Evolutionary conservation across 2,329 filamentous ascomycete species (phyloP).

Genomic region (Cladobotryum mycophilum): DNA sequence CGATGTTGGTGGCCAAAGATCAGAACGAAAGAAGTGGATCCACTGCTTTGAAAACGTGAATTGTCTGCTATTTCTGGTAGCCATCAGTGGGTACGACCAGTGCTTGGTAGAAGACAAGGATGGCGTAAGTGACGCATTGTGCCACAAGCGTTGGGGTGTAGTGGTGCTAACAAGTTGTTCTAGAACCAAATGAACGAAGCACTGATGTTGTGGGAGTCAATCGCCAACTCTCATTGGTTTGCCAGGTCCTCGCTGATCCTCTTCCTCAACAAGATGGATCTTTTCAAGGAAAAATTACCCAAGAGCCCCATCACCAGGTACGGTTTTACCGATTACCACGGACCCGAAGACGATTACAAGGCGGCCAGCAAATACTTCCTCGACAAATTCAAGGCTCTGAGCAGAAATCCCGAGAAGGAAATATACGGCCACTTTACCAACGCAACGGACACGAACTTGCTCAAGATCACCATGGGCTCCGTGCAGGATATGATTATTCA

Average conservation of each 20-base stretch:
- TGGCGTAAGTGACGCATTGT: slow-evolving; percentile 56
- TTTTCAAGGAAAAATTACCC: slow-evolving; percentile 71
- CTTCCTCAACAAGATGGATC: slow-evolving; percentile 83
- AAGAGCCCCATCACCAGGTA: slow-evolving; percentile 66
- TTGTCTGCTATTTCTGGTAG: slow-evolving; percentile 85
- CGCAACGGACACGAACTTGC: slow-evolving; percentile 62
- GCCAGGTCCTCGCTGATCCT: slow-evolving; percentile 74
- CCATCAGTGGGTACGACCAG: slow-evolving; percentile 94
- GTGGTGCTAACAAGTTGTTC: slow-evolving; percentile 13
- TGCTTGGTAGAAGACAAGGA: slow-evolving; percentile 95
- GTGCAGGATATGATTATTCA: slow-evolving; percentile 87
- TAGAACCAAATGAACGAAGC: slow-evolving; percentile 91
- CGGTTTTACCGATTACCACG: slow-evolving; percentile 72
- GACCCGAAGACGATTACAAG: slow-evolving; percentile 64
- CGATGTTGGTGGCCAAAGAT: slow-evolving; percentile 86
- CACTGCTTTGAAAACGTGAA: slow-evolving; percentile 95
- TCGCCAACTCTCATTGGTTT: slow-evolving; percentile 84
- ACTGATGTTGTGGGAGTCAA: slow-evolving; percentile 79
- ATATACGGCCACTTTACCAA: slow-evolving; percentile 59
- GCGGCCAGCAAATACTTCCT: slow-evolving; percentile 75
- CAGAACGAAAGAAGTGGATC: slow-evolving; percentile 96
- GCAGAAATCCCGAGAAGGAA: slow-evolving; percentile 59
- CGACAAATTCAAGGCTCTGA: slow-evolving; percentile 72
- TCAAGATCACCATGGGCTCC: slow-evolving; percentile 81
- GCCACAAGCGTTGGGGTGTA: background rate